Evolutionary conservation across 2,329 filamentous ascomycete species (phyloP), one percentile per base, ranked within the genome.

Genomic region (Aspergillus sclerotialis): DNA sequence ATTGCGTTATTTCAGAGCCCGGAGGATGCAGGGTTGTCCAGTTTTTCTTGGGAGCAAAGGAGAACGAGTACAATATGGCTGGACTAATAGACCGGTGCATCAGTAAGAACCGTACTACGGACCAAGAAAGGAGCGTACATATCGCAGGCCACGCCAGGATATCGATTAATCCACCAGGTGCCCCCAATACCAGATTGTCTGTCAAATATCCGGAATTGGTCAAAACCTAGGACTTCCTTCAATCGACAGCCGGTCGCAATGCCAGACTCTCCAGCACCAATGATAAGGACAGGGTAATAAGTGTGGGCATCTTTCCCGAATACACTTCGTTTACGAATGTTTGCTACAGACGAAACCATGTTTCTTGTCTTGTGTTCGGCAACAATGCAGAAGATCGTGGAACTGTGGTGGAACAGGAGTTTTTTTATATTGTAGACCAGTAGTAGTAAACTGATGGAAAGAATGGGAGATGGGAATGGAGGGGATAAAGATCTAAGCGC

Each of bases 151-250:
- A 62, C 58, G 53, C 72, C 72, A 7, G 74, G 78, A 53, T 82
- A 82, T 19, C 67, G 63, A 50, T 81, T 82, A 28, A 70, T 69
- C 55, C 68, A 70, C 79, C 79, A 83, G 1, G 78, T 81, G 6
- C 79, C 79, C 19, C 78, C 78, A 28, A 80, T 64, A 3, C 69
- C 68, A 4, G 64, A 58, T 40, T 76, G 64, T 9, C 72, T 64
- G 15, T 82, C 79, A 39, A 80, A 81, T 48, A 82, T 68, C 17
- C 64, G 63, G 45, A 82, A 69, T 39, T 80, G 75, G 40, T 71
- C 69, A 35, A 76, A 76, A 18, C 67, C 69, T 27, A 80, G 67
- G 53, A 69, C 69, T 12, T 73, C 61, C 45, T 76, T 73, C 33
- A 82, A 53, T 15, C 72, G 70, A 27, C 73, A 76, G 6, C 72